Evolutionary conservation across 1,139 yeast species (phyloP).

Genomic region (Barnettozyma hawaiiensis): DNA sequence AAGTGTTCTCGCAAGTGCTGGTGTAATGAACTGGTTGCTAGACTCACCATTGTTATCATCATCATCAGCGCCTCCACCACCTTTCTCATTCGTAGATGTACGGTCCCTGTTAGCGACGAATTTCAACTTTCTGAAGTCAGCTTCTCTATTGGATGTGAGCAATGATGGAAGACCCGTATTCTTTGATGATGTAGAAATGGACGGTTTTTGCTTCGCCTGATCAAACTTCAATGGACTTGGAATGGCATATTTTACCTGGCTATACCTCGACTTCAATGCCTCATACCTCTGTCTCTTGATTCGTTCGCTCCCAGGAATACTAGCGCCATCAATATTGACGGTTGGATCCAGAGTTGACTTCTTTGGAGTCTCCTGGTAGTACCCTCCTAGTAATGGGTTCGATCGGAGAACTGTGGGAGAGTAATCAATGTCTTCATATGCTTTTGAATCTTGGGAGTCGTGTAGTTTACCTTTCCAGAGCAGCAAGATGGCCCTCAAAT

Average conservation of each 20-base stretch:
- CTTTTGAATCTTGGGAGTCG: constrained; percentile 8
- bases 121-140: constrained; percentile 1
- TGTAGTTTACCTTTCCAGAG: constrained; percentile 30
- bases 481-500: constrained; percentile 29
- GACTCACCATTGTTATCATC: too few relatives aligned
- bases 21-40: background rate
- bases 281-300: constrained; percentile 29
- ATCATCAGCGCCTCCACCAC: too few relatives aligned
- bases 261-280: constrained; percentile 30
- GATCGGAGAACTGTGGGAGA: constrained; percentile 21
- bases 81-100: background rate
- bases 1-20: background rate
- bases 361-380: constrained; percentile 12
- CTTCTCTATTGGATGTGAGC: background rate
- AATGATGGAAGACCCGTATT: background rate
- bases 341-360: background rate
- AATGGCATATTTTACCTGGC: constrained; percentile 29
- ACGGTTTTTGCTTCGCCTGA: background rate
- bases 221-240: constrained; percentile 29
- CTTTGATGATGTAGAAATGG: background rate
- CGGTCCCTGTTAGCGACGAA: background rate
- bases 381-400: constrained; percentile 7
- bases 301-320: constrained; percentile 33
- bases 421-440: constrained; percentile 13
- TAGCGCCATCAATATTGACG: constrained; percentile 6